Percentiles rank a stretch among this genome's conserved stretches.
These are phyloP conservation scores for Scutellaria minor DNA, from an alignment of 257 asterid genomes.

Conservation along the genomic window DNA sequence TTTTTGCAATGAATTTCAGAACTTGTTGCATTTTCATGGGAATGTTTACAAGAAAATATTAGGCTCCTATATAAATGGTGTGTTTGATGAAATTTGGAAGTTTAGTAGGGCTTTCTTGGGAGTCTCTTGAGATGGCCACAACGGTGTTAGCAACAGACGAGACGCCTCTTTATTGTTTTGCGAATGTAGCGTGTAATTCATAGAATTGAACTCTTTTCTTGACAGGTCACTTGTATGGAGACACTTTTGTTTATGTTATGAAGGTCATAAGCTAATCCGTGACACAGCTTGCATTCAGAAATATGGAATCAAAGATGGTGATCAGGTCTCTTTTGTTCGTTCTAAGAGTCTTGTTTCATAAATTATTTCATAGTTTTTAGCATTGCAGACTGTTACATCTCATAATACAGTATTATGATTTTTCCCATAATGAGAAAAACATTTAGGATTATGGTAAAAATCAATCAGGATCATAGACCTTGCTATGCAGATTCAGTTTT, in stretches of 20 bases:
- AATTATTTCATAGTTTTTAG: neutral
- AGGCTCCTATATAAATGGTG: neutral
- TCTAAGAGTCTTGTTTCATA: neutral
- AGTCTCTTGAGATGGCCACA: neutral
- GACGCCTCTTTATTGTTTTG: neutral
- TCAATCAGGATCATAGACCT: too few species aligned
- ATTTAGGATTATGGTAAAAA: too few species aligned
- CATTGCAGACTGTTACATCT: neutral
- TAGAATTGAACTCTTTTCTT: slow-evolving; percentile 1
- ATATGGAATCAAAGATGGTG: slow-evolving; percentile 63
- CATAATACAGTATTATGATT: too few species aligned
- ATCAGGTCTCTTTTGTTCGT: slow-evolving; percentile 45
- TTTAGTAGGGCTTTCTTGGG: slow-evolving; percentile 3
- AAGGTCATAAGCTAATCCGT: slow-evolving; percentile 50
- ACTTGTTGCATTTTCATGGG: neutral
- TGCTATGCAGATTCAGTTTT: too few species aligned
- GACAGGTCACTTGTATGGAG: slow-evolving; percentile 69
- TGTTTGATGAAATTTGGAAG: neutral
- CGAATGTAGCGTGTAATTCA: neutral
- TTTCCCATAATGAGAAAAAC: too few species aligned
- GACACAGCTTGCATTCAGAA: slow-evolving; percentile 48
- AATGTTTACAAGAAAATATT: neutral
- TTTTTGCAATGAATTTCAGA: neutral
- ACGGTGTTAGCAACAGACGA: neutral
- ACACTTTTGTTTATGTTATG: slow-evolving; percentile 58